Conservation (phyloP, 2,329 filamentous ascomycete species). For the Macrophomina phaseolina region DNA sequence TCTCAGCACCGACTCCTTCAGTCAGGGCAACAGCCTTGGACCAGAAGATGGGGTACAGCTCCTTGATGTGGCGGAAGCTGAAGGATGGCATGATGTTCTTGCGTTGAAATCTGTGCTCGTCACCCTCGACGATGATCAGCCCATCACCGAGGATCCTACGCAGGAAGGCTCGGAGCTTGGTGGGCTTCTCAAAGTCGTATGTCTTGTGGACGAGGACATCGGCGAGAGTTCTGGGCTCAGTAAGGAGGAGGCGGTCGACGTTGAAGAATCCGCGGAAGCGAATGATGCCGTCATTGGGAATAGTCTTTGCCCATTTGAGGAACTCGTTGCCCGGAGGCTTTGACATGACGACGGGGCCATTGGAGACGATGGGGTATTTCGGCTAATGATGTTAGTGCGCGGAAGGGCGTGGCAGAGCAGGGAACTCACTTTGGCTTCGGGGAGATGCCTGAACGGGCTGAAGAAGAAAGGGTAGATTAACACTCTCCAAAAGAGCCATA, state of each 20-base stretch:
- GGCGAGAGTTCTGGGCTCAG: constrained; percentile 50
- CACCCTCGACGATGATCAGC: constrained; percentile 57
- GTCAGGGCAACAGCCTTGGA: constrained; percentile 72
- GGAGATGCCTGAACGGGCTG: constrained; percentile 48
- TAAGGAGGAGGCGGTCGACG: constrained; percentile 44
- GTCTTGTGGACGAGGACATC: constrained; percentile 59
- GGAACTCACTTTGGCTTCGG: constrained; percentile 34
- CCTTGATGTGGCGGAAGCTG: constrained; percentile 82
- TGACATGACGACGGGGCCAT: constrained; percentile 43
- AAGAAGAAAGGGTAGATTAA: constrained; percentile 47
- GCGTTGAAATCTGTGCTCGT: constrained; percentile 61
- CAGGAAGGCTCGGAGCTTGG: constrained; percentile 51
- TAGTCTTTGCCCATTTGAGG: constrained; percentile 44
- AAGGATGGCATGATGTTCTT: constrained; percentile 84
- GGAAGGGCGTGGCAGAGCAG: neutral
- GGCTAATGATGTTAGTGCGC: constrained; percentile 30
- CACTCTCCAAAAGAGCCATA: constrained; percentile 17
- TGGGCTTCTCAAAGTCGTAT: constrained; percentile 62
- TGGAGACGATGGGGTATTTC: constrained; percentile 40
- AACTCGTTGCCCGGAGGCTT: constrained; percentile 42
- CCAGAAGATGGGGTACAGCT: constrained; percentile 87
- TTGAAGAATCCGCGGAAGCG: constrained; percentile 48
- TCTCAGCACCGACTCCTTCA: constrained; percentile 62
- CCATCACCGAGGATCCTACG: constrained; percentile 58
- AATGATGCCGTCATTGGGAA: constrained; percentile 50